phyloP scores from a whole-genome alignment of 805 yeast genomes.

The Yamadazyma nakazawae region DNA sequence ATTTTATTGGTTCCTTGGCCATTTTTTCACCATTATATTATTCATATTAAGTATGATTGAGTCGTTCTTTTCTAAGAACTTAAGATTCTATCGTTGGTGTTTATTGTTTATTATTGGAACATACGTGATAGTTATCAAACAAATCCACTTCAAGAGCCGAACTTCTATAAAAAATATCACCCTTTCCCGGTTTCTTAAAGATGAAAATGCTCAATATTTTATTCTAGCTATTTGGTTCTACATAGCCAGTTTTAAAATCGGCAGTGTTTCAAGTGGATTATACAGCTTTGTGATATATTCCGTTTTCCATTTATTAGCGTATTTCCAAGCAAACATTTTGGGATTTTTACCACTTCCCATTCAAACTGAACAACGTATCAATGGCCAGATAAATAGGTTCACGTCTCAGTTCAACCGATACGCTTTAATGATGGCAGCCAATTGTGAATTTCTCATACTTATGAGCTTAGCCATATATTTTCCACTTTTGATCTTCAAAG shows the following conservation, averaged over 20 bases:
- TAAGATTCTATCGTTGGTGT: constrained; percentile 29
- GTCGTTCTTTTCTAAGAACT: constrained; percentile 38
- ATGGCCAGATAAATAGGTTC: constrained; percentile 27
- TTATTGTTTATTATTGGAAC: constrained; percentile 55
- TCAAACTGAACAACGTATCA: constrained; percentile 28
- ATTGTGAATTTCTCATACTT: constrained; percentile 31
- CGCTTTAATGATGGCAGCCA: constrained; percentile 37
- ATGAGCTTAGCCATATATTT: constrained; percentile 21
- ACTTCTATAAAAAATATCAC: constrained; percentile 8
- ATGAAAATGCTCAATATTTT: constrained; percentile 41
- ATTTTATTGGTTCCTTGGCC: constrained; percentile 70
- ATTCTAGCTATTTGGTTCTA: constrained; percentile 29
- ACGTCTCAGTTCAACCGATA: constrained; percentile 31
- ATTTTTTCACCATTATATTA: constrained; percentile 46
- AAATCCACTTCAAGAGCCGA: constrained; percentile 41
- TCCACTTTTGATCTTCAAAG: constrained; percentile 24
- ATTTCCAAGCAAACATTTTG: constrained; percentile 36
- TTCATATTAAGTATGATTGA: constrained; percentile 36
- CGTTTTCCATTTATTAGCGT: constrained; percentile 35
- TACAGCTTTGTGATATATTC: constrained; percentile 36
- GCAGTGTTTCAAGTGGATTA: constrained; percentile 37
- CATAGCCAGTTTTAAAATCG: constrained; percentile 26
- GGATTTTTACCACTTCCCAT: constrained; percentile 29
- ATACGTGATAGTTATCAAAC: constrained; percentile 60
- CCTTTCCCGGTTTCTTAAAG: constrained; percentile 21